These are phyloP conservation scores for Plantago ovata DNA, from an alignment of 257 asterid species.

Conservation along the genomic window DNA sequence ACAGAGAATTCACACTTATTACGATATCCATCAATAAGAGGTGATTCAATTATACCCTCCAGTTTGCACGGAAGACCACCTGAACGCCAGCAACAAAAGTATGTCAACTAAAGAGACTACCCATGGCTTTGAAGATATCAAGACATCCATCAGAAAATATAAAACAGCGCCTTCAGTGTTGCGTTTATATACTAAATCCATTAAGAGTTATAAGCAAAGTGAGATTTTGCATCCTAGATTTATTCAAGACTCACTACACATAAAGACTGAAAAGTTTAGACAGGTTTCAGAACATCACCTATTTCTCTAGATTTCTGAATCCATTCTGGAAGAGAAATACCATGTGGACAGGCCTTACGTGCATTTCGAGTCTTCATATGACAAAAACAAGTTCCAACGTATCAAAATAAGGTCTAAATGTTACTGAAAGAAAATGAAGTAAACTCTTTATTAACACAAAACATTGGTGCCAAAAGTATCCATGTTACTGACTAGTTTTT, in stretches of 20 bases:
- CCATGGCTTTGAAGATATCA: not conserved
- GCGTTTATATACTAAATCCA: not conserved
- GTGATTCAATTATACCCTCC: constrained; percentile 83
- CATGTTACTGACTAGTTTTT: constrained; percentile 58
- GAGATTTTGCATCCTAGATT: constrained; percentile 12
- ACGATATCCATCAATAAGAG: constrained; percentile 78
- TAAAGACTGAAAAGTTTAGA: not conserved
- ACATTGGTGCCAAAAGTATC: constrained; percentile 4
- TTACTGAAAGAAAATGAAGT: not conserved
- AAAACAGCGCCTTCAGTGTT: constrained; percentile 6
- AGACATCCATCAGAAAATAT: not conserved
- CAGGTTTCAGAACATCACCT: constrained; percentile 46
- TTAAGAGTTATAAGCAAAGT: not conserved
- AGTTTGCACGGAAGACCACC: constrained; percentile 96
- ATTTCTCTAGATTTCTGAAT: constrained; percentile 76
- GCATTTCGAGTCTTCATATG: constrained; percentile 77
- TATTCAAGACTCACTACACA: not conserved
- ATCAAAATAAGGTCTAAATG: constrained; percentile 12
- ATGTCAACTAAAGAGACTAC: constrained; percentile 5
- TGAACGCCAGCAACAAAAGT: constrained; percentile 32
- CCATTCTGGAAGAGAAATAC: constrained; percentile 90
- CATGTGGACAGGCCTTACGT: constrained; percentile 88
- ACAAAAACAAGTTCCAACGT: constrained; percentile 15
- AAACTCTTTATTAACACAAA: not conserved
- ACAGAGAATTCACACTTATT: constrained; percentile 98